A percentile compares a stretch with the other conserved stretches of the same genome.
Conservation (phyloP, 1,139 yeast genomes). For the Meyerozyma carpophila region DNA sequence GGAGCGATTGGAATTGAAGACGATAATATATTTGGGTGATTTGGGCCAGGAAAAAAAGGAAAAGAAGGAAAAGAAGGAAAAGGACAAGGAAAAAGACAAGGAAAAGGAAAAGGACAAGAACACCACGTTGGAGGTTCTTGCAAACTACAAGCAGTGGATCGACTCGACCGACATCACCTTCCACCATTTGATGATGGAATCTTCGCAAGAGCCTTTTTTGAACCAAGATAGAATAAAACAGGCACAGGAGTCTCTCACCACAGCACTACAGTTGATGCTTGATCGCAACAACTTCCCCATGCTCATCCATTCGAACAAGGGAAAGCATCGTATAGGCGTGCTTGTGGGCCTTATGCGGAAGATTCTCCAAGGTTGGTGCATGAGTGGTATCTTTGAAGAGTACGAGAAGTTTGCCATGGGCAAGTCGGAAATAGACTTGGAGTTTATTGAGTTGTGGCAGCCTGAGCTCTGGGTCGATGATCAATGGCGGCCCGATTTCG, state of each 20-base stretch:
- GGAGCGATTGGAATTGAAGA: slow-evolving; percentile 61
- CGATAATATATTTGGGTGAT: slow-evolving; percentile 84
- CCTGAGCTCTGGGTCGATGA: slow-evolving; percentile 36
- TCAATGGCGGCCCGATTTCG: slow-evolving; percentile 31
- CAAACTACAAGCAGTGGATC: slow-evolving; percentile 62
- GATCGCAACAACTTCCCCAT: slow-evolving; percentile 79
- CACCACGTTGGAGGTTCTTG: slow-evolving; percentile 34
- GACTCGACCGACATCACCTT: slow-evolving; percentile 49
- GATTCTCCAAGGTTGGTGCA: slow-evolving; percentile 85
- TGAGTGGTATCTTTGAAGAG: slow-evolving; percentile 90
- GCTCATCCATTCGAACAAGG: slow-evolving; percentile 87
- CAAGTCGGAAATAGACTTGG: slow-evolving; percentile 87
- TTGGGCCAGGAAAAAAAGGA: slow-evolving; percentile 28
- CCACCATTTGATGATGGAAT: slow-evolving; percentile 58
- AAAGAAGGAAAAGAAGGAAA: slow-evolving; percentile 12
- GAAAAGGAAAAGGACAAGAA: slow-evolving; percentile 17
- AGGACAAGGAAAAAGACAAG: slow-evolving; percentile 41
- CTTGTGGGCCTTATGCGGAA: slow-evolving; percentile 85
- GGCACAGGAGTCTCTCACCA: slow-evolving; percentile 45
- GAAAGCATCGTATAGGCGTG: slow-evolving; percentile 92
- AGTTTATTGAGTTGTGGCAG: slow-evolving; percentile 48
- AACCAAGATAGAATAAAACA: slow-evolving; percentile 38
- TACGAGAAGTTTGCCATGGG: slow-evolving; percentile 91
- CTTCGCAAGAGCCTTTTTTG: slow-evolving; percentile 72
- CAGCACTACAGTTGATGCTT: slow-evolving; percentile 59